phyloP scores from a whole-genome alignment of 1,284 basidiomycete species.

The Cerrena zonata region DNA sequence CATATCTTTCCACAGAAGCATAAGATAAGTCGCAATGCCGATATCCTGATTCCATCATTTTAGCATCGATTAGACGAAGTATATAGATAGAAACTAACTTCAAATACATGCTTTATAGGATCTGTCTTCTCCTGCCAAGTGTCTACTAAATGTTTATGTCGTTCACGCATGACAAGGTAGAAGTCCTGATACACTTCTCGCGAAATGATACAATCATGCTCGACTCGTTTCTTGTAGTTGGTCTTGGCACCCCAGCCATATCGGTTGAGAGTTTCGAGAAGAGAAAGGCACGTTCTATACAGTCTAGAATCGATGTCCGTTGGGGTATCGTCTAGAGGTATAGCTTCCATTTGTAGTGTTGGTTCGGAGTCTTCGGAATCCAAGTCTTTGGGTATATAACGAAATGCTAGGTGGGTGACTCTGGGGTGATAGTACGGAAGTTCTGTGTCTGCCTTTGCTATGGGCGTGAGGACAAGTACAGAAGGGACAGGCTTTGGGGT shows the following conservation, averaged over 20 bases:
- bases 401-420: conserved; percentile 69
- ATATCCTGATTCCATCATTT: conserved; percentile 54
- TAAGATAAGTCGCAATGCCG: conserved; percentile 87
- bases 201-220: conserved; percentile 77
- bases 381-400: conserved; percentile 36
- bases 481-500: conserved; percentile 26
- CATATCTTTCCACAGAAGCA: conserved; percentile 82
- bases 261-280: conserved; percentile 79
- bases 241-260: conserved; percentile 79
- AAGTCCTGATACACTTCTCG: conserved; percentile 83
- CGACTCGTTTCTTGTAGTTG: conserved; percentile 80
- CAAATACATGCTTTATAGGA: conserved; percentile 82
- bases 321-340: conserved; percentile 48
- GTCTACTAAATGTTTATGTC: conserved; percentile 69
- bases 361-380: not conserved
- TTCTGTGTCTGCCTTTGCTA: conserved; percentile 35
- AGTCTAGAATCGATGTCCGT: conserved; percentile 57
- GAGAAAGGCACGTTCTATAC: conserved; percentile 72
- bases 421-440: conserved; percentile 80
- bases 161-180: conserved; percentile 80
- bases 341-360: conserved; percentile 45
- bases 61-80: not conserved
- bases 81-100: conserved; percentile 38
- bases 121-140: conserved; percentile 79
- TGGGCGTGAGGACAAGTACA: conserved; percentile 59